Base-by-base conservation (phyloP, 768 basidiomycete species). In the Auriculariales sp. region DNA sequence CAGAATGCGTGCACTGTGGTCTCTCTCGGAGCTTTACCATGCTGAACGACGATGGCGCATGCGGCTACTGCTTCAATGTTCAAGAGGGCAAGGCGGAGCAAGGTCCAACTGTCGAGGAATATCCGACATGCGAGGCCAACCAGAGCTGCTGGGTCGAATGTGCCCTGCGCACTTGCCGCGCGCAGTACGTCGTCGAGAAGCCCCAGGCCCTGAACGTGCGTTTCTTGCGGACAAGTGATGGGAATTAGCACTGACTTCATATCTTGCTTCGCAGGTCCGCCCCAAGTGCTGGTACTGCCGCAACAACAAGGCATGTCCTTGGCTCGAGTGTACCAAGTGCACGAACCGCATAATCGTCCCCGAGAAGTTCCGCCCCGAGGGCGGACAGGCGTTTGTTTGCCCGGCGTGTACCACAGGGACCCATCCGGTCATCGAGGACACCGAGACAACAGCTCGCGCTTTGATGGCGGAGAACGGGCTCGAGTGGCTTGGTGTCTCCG, bases 71-170 rank as follows among this genome's bases (percentile, higher is more conserved):
- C 28, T 48, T 53, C 15, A 33, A 11, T 14, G 54, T 27, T 28
- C 51, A 7, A 4, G n/a, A n/a, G 11, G 3, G 14, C 42, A 46
- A 39, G 24, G 51, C 25, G 15, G 47, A 32, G 14, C 45, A 39
- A 17, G 55, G 53, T 27, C 27, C 7, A 27, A 33, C 4, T 29
- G 36, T 30, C 42, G 25, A 14, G 22, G 12, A 39, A 3, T 22
- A 9, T 27, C 29, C 52, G 35, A 17, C 30, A 46, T 9, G 17
- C 17, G 31, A 25, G 24, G 36, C 57, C 54, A n/a, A 28, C 10
- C 55, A 61, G 35, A 57, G 56, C 45, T 61, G 60, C 45, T 61
- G 60, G 60, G 60, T 61, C 12, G 58, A 61, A 51, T 61, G 60
- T 47, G 54, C 56, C 4, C 47, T 51, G 7, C 54, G 36, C 19